Percentiles rank a stretch among this genome's conserved stretches.
Evolutionary conservation across 139 green algal species (phyloP).

Genomic region (Coelastrella sp.): DNA sequence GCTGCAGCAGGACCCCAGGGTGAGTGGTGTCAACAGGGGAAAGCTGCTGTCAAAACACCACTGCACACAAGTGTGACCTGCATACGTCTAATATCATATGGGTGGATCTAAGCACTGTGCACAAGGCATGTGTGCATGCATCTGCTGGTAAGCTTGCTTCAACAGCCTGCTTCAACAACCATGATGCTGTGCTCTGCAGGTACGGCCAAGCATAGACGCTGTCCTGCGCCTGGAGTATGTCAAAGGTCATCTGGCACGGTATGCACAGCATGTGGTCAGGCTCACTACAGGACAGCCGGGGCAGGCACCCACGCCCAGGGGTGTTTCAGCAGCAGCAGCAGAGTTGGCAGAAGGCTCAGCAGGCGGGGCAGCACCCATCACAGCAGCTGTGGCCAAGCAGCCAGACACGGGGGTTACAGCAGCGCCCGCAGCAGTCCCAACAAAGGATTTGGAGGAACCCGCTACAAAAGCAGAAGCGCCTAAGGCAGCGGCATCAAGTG

Average conservation of each 20-base stretch:
- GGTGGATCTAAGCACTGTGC: not conserved
- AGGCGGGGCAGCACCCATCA: not conserved
- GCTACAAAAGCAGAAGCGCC: not conserved
- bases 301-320: not conserved
- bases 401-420: not conserved
- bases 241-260: slow-evolving; percentile 58
- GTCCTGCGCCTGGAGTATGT: slow-evolving; percentile 61
- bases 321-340: not conserved
- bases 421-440: not conserved
- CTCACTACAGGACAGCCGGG: not conserved
- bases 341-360: not conserved
- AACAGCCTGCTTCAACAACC: not conserved
- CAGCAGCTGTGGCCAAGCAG: not conserved
- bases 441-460: too few species aligned
- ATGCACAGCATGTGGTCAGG: slow-evolving; percentile 57
- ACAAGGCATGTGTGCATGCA: not conserved
- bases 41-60: not conserved
- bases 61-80: not conserved
- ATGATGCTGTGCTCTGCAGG: slow-evolving; percentile 42
- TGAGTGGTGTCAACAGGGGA: not conserved
- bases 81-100: too few species aligned
- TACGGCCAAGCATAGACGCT: slow-evolving; percentile 58
- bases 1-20: slow-evolving; percentile 74
- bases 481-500: not conserved
- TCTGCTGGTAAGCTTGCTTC: not conserved